These are phyloP conservation scores for Wickerhamomyces sp. DNA, from an alignment of 1,139 yeast genomes.

Conservation along the genomic window DNA sequence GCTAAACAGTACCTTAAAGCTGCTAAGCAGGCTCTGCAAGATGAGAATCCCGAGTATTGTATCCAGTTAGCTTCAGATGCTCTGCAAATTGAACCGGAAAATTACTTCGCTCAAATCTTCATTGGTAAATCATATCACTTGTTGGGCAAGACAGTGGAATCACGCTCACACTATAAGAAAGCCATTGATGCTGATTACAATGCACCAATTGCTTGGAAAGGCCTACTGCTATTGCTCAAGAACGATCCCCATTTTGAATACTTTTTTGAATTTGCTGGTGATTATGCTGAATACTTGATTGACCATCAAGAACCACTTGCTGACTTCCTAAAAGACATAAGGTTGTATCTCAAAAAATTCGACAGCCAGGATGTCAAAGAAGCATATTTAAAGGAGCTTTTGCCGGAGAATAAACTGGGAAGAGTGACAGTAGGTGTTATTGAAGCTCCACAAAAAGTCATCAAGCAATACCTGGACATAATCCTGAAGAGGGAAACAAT, in stretches of 20 bases:
- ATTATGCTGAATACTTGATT: conserved; percentile 33
- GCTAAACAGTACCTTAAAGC: conserved; percentile 47
- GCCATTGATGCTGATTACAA: conserved; percentile 56
- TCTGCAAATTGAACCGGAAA: conserved; percentile 46
- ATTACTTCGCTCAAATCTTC: conserved; percentile 63
- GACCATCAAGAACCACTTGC: conserved; percentile 37
- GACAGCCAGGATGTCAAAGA: conserved; percentile 35
- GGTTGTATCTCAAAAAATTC: conserved; percentile 37
- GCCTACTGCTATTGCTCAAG: conserved; percentile 44
- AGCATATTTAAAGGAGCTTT: conserved; percentile 43
- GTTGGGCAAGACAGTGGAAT: conserved; percentile 33
- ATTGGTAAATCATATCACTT: conserved; percentile 30
- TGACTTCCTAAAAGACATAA: conserved; percentile 44
- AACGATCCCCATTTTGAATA: conserved; percentile 34
- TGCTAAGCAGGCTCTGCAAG: conserved; percentile 54
- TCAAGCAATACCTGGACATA: conserved; percentile 45
- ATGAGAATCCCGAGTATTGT: conserved; percentile 55
- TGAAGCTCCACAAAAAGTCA: conserved; percentile 45
- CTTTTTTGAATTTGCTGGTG: conserved; percentile 44
- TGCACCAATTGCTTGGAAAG: conserved; percentile 76
- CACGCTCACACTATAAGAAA: conserved; percentile 43
- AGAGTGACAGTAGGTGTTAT: conserved; percentile 48
- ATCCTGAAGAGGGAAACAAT: conserved; percentile 38
- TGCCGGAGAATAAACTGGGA: conserved; percentile 63
- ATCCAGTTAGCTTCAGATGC: conserved; percentile 47